Conservation (phyloP, 352 stramenopile genomes). For the Pythium biforme region DNA sequence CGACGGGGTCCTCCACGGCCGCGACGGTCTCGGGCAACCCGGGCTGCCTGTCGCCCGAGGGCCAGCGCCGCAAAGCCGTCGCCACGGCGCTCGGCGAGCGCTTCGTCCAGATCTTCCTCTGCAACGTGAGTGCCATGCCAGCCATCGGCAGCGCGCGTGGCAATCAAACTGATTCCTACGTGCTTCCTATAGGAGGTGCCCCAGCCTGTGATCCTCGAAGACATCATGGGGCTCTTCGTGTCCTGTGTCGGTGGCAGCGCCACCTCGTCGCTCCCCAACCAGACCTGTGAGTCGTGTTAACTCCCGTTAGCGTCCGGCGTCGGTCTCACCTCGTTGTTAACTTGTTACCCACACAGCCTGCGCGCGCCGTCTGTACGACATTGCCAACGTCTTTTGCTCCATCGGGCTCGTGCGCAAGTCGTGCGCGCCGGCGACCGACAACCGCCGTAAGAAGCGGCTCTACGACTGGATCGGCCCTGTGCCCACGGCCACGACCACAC, state of each 20-base stretch:
- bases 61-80: constrained; percentile 33
- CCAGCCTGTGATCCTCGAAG: constrained; percentile 39
- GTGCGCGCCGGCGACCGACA: constrained; percentile 24
- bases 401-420: constrained; percentile 35
- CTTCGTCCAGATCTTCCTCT: constrained; percentile 42
- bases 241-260: constrained; percentile 25
- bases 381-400: constrained; percentile 42
- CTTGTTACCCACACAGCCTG: constrained; percentile 20
- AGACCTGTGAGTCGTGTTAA: constrained; percentile 39
- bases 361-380: constrained; percentile 38
- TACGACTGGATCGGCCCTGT: constrained; percentile 35
- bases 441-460: constrained; percentile 33
- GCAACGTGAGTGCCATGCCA: constrained; percentile 26
- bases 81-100: constrained; percentile 35
- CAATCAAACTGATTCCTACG: too few relatives aligned
- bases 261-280: constrained; percentile 23
- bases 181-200: constrained; percentile 23
- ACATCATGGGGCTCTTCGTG: constrained; percentile 36
- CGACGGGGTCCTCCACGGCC: neutral
- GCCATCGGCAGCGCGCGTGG: too few relatives aligned
- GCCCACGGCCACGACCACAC: constrained; percentile 25
- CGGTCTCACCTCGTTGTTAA: neutral
- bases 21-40: neutral
- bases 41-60: constrained; percentile 17
- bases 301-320: neutral